These are phyloP conservation scores for Talaromyces sp. DNA, from an alignment of 2,329 filamentous ascomycete species.

Conservation along the genomic window DNA sequence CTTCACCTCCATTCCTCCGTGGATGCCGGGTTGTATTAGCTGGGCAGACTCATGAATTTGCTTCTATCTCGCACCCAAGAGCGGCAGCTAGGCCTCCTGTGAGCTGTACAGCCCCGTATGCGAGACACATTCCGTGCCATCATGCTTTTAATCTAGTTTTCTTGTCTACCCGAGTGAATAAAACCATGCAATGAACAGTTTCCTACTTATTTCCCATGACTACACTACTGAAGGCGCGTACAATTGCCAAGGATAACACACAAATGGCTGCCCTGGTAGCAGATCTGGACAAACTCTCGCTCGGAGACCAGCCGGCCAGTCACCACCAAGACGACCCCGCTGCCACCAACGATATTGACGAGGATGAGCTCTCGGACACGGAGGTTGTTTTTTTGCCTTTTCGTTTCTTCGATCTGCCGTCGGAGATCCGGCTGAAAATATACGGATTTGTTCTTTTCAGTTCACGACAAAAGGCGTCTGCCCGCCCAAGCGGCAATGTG, in stretches of 20 bases:
- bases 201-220: slow-evolving; percentile 16
- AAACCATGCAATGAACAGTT: slow-evolving; percentile 1
- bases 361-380: slow-evolving; percentile 12
- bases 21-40: slow-evolving; percentile 57
- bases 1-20: slow-evolving; percentile 42
- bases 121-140: slow-evolving; percentile 34
- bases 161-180: background rate
- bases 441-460: slow-evolving; percentile 44
- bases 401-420: slow-evolving; percentile 50
- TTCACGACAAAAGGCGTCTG: slow-evolving; percentile 22
- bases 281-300: slow-evolving; percentile 20
- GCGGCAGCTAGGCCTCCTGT: slow-evolving; percentile 43
- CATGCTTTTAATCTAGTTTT: slow-evolving; percentile 9
- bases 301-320: slow-evolving; percentile 15
- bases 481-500: slow-evolving; percentile 26
- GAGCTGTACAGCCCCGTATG: slow-evolving; percentile 46
- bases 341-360: slow-evolving; percentile 14
- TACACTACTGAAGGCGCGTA: background rate
- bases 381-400: slow-evolving; percentile 30
- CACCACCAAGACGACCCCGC: slow-evolving; percentile 8
- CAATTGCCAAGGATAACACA: slow-evolving; percentile 1
- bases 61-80: slow-evolving; percentile 45
- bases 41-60: slow-evolving; percentile 42
- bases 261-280: slow-evolving; percentile 19
- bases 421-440: slow-evolving; percentile 50